These are phyloP conservation scores for Biscogniauxia marginata DNA, from an alignment of 2,329 filamentous ascomycete species.

Conservation along the genomic window DNA sequence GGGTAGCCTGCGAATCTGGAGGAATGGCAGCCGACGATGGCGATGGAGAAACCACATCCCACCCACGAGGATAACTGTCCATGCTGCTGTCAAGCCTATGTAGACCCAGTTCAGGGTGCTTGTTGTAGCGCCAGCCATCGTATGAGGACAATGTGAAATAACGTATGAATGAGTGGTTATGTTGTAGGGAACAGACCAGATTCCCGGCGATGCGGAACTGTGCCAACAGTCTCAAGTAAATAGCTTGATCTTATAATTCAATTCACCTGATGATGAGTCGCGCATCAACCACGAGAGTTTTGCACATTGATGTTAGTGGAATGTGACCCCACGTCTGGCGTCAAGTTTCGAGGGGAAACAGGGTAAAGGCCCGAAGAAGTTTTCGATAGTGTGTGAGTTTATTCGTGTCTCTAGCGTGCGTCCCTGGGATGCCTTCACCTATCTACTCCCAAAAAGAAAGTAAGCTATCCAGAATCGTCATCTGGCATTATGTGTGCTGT, in stretches of 20 bases:
- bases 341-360: not conserved
- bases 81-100: conserved; percentile 14
- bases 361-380: not conserved
- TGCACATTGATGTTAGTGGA: not conserved
- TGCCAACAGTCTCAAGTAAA: not conserved
- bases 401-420: not conserved
- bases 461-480: not conserved
- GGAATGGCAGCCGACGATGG: conserved; percentile 26
- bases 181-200: not conserved
- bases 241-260: not conserved
- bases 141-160: not conserved
- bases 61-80: conserved; percentile 19
- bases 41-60: conserved; percentile 25
- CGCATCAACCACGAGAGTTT: not conserved
- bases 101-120: conserved; percentile 17
- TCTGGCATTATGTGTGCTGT: not conserved
- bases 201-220: not conserved
- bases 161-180: not conserved
- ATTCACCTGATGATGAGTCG: not conserved
- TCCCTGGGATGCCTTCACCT: not conserved
- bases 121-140: not conserved
- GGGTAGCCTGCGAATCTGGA: conserved; percentile 33
- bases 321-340: not conserved
- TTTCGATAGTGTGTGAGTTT: not conserved
- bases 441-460: not conserved